Conservation (phyloP, 2,329 filamentous ascomycete genomes). For the Epichloe sylvatica region DNA sequence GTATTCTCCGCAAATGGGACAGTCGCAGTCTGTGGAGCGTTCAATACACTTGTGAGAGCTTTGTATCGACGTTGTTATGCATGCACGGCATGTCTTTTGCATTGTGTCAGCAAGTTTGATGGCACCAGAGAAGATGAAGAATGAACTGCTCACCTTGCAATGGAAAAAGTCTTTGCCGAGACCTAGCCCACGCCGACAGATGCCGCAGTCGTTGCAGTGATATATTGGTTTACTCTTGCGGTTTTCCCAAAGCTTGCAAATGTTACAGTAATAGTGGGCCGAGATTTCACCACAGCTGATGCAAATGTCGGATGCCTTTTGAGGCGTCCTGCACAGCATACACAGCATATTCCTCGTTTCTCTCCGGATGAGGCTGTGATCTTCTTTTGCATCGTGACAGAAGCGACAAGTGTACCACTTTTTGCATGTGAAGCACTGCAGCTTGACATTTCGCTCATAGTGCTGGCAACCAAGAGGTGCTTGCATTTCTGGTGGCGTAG, state of each 20-base stretch:
- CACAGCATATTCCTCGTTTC: conserved; percentile 93
- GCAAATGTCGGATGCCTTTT: conserved; percentile 68
- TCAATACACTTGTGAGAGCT: conserved; percentile 87
- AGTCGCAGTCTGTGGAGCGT: conserved; percentile 85
- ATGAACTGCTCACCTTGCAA: conserved; percentile 58
- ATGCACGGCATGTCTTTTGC: conserved; percentile 75
- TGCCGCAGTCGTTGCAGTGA: conserved; percentile 90
- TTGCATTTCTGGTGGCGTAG: conserved; percentile 17
- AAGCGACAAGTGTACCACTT: conserved; percentile 92
- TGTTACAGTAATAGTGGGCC: conserved; percentile 82
- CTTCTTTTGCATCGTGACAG: conserved; percentile 75
- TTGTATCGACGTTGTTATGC: conserved; percentile 78
- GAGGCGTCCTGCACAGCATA: conserved; percentile 82
- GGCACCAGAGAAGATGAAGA: neutral
- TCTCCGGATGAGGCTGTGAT: conserved; percentile 64
- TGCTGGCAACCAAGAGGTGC: conserved; percentile 68
- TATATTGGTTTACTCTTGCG: conserved; percentile 85
- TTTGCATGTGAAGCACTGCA: conserved; percentile 81
- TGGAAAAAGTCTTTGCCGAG: conserved; percentile 96
- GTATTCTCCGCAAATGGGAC: conserved; percentile 91
- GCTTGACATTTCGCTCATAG: conserved; percentile 89
- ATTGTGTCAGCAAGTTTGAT: neutral
- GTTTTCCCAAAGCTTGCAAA: conserved; percentile 96
- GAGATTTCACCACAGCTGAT: conserved; percentile 60
- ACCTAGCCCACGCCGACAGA: conserved; percentile 80